Percentiles rank a stretch among this genome's conserved stretches.
phyloP scores from a whole-genome alignment of 345 rosid genomes.

The Melaleuca alternifolia region DNA sequence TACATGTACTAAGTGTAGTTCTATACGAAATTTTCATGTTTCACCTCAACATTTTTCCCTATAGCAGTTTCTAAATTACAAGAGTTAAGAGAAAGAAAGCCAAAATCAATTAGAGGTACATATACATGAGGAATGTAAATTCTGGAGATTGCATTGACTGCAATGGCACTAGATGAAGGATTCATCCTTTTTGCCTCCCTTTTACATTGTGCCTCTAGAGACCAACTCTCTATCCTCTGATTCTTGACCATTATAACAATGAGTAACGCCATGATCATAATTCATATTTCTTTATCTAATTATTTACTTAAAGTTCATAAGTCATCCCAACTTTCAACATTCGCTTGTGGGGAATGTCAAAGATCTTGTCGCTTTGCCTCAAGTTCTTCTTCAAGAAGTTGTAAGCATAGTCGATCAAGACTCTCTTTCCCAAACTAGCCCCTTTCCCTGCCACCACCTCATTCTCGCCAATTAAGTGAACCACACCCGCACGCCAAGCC shows the following conservation, averaged over 20 bases:
- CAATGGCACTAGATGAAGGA: background rate
- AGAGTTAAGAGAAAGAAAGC: background rate
- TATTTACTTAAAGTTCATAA: slow-evolving; percentile 19
- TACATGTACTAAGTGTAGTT: background rate
- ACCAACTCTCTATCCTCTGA: background rate
- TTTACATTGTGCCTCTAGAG: background rate
- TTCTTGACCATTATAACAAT: background rate
- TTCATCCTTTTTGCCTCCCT: background rate
- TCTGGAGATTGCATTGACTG: background rate
- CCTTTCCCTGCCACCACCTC: slow-evolving; percentile 29
- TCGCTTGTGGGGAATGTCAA: slow-evolving; percentile 31
- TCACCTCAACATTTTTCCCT: background rate
- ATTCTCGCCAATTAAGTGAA: slow-evolving; percentile 41
- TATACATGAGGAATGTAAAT: background rate
- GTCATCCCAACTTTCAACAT: slow-evolving; percentile 60
- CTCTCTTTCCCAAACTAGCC: slow-evolving; percentile 18
- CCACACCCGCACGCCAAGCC: slow-evolving; percentile 26
- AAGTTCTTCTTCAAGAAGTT: slow-evolving; percentile 33
- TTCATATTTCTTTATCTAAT: background rate
- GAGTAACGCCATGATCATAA: background rate
- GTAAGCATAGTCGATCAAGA: slow-evolving; percentile 27
- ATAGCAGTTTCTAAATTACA: background rate
- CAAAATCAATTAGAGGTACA: background rate
- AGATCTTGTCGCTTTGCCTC: slow-evolving; percentile 26
- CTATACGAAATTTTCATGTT: background rate